A percentile compares a stretch with the other conserved stretches of the same genome.
These are phyloP conservation scores for Nakataea oryzae DNA, from an alignment of 2,329 filamentous ascomycete genomes.

Conservation along the genomic window DNA sequence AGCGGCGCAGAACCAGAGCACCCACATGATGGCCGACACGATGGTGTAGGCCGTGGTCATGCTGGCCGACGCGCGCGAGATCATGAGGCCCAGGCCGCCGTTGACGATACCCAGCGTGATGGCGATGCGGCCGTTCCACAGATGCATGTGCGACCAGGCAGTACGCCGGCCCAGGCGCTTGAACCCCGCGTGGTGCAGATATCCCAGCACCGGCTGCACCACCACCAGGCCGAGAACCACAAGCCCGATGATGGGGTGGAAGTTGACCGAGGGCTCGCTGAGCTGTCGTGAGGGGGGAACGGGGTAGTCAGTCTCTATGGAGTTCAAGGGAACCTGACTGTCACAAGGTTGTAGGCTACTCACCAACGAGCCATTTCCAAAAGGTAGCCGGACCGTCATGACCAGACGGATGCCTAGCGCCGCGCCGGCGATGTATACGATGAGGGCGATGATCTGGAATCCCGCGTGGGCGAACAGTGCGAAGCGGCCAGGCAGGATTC, in stretches of 20 bases:
- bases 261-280: slow-evolving; percentile 18
- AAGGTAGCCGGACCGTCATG: slow-evolving; percentile 18
- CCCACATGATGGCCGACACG: slow-evolving; percentile 24
- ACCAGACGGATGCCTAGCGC: slow-evolving; percentile 32
- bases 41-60: slow-evolving; percentile 25
- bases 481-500: slow-evolving; percentile 23
- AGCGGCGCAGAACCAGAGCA: slow-evolving; percentile 24
- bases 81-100: slow-evolving; percentile 30
- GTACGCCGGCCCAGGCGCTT: slow-evolving; percentile 24
- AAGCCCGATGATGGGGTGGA: slow-evolving; percentile 36
- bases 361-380: slow-evolving; percentile 18
- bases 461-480: slow-evolving; percentile 26
- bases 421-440: slow-evolving; percentile 26
- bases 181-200: slow-evolving; percentile 29
- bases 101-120: slow-evolving; percentile 32
- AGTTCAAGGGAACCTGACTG: background rate
- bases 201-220: slow-evolving; percentile 30
- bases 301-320: background rate
- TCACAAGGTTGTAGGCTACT: slow-evolving; percentile 7
- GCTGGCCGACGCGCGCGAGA: slow-evolving; percentile 18
- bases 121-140: slow-evolving; percentile 28
- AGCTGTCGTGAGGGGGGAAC: slow-evolving; percentile 17
- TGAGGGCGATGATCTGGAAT: slow-evolving; percentile 24
- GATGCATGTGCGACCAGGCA: slow-evolving; percentile 29
- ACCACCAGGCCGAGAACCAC: slow-evolving; percentile 26